Conservation (phyloP, 805 yeast species). For the Candida easanensis region DNA sequence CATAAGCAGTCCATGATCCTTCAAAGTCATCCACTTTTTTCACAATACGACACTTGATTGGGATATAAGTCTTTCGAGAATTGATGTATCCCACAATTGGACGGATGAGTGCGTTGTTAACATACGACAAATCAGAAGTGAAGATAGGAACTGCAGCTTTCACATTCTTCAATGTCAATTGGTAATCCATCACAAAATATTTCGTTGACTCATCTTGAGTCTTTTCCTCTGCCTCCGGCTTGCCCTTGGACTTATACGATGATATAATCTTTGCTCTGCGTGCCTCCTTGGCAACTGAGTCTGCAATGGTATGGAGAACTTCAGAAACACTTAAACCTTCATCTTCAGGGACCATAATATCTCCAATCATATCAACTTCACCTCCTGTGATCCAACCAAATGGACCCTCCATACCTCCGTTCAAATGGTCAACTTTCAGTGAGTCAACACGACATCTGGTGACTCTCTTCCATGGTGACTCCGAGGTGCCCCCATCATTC, state of each 20-base stretch:
- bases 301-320: constrained; percentile 46
- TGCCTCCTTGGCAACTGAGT: constrained; percentile 47
- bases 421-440: constrained; percentile 82
- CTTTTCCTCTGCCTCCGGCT: background rate
- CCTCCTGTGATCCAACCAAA: constrained; percentile 97
- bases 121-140: constrained; percentile 82
- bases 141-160: constrained; percentile 87
- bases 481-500: constrained; percentile 19
- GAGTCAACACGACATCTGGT: constrained; percentile 84
- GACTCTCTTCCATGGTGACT: constrained; percentile 52
- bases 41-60: constrained; percentile 76
- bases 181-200: constrained; percentile 74
- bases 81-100: constrained; percentile 97
- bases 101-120: constrained; percentile 85
- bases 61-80: constrained; percentile 84
- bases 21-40: constrained; percentile 81
- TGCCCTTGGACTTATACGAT: constrained; percentile 6
- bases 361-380: constrained; percentile 90
- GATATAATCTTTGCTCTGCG: constrained; percentile 32
- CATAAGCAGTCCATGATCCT: constrained; percentile 96
- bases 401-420: constrained; percentile 89
- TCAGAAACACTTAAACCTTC: constrained; percentile 48
- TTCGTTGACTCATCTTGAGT: constrained; percentile 33
- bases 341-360: constrained; percentile 75
- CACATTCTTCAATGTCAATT: constrained; percentile 78